Evolutionary conservation across 164 flowering plant genomes (phyloP).

Genomic region (Echeveria elegans): DNA sequence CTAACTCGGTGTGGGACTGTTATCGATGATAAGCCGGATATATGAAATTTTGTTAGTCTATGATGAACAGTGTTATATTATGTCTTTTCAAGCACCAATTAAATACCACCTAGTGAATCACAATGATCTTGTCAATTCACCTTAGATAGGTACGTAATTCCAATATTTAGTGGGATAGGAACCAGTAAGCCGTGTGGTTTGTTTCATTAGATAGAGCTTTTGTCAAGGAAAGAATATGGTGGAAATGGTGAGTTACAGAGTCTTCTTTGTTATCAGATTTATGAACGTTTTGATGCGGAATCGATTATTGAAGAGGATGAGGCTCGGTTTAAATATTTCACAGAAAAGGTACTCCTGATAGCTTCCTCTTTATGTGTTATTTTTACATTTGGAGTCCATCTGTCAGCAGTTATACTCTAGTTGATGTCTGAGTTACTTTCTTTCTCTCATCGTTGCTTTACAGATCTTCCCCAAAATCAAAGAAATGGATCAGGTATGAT

Average conservation of each 20-base stretch:
- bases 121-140: background rate
- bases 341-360: slow-evolving; percentile 46
- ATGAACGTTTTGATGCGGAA: slow-evolving; percentile 57
- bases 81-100: background rate
- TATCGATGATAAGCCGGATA: background rate
- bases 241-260: background rate
- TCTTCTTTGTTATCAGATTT: slow-evolving; percentile 37
- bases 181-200: no score
- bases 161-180: no score
- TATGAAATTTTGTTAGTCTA: background rate
- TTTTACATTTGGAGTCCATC: background rate
- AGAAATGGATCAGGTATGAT: slow-evolving; percentile 62
- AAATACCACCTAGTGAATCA: background rate
- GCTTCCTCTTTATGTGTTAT: background rate
- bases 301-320: slow-evolving; percentile 57
- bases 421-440: background rate
- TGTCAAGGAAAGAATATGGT: background rate
- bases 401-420: background rate
- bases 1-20: background rate
- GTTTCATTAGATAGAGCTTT: background rate
- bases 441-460: slow-evolving; percentile 10
- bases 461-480: slow-evolving; percentile 91
- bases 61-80: background rate
- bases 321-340: slow-evolving; percentile 74
- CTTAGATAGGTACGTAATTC: no score